These are phyloP conservation scores for Vicia sativa DNA, from an alignment of 306 rosid species.

Conservation along the genomic window DNA sequence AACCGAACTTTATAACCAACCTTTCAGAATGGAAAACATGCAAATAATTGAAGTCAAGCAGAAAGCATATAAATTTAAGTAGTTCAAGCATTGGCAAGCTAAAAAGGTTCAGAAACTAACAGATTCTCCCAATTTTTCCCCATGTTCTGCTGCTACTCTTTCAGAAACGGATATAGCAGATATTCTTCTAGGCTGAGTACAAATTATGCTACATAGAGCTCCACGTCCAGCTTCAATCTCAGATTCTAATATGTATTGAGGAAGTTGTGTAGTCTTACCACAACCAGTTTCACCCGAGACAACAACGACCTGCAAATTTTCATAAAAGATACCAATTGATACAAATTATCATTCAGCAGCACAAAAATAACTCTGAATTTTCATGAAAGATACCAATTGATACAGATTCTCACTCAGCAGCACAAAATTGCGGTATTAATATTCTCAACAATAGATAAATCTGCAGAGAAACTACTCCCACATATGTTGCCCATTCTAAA, in stretches of 20 bases:
- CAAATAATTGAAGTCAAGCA: conserved; percentile 23
- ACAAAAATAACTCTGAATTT: conserved; percentile 12
- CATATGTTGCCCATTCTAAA: conserved; percentile 25
- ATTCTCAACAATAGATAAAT: conserved; percentile 32
- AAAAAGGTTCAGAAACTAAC: conserved; percentile 61
- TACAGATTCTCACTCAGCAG: conserved; percentile 33
- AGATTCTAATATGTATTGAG: too few species aligned
- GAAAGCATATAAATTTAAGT: conserved; percentile 24
- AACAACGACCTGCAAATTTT: too few species aligned
- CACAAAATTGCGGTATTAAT: conserved; percentile 24
- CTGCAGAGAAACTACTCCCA: conserved; percentile 31
- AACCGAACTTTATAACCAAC: conserved; percentile 96
- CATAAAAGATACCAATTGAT: too few species aligned
- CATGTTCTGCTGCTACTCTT: conserved; percentile 34
- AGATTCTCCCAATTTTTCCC: conserved; percentile 94
- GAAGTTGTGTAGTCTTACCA: too few species aligned
- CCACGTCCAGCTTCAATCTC: too few species aligned
- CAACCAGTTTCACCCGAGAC: too few species aligned
- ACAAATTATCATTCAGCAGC: too few species aligned
- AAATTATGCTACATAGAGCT: too few species aligned
- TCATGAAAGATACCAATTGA: conserved; percentile 33
- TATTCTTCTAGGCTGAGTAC: too few species aligned
- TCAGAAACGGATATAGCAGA: too few species aligned
- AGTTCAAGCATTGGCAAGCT: conserved; percentile 32
- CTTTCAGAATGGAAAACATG: conserved; percentile 47